phyloP scores from a whole-genome alignment of 805 yeast genomes.

The Myxozyma sirexii region DNA sequence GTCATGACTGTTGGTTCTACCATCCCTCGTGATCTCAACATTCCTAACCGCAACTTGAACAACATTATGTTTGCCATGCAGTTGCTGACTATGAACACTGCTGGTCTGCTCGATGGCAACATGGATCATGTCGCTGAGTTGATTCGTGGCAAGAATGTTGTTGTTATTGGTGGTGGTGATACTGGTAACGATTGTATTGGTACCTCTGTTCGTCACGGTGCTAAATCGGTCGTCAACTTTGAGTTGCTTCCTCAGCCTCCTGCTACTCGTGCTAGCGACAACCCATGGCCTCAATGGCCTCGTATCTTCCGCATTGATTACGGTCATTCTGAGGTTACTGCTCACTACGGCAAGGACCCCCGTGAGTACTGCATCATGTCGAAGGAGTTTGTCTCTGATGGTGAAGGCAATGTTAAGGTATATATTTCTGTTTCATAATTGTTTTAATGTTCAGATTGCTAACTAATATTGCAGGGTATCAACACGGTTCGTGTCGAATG shows the following conservation, averaged over 20 bases:
- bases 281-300: constrained; percentile 99
- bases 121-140: constrained; percentile 76
- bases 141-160: constrained; percentile 74
- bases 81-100: constrained; percentile 81
- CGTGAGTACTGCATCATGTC: constrained; percentile 95
- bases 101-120: constrained; percentile 74
- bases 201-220: constrained; percentile 96
- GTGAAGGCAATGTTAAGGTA: constrained; percentile 81
- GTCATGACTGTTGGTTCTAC: constrained; percentile 93
- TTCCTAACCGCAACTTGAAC: constrained; percentile 88
- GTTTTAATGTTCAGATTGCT: neutral
- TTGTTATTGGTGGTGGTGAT: constrained; percentile 99
- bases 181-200: constrained; percentile 99
- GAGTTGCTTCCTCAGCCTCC: constrained; percentile 95
- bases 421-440: neutral
- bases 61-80: constrained; percentile 96
- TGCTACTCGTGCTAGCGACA: constrained; percentile 79
- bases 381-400: constrained; percentile 94
- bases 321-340: constrained; percentile 93
- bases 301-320: constrained; percentile 96
- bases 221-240: constrained; percentile 88
- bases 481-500: constrained; percentile 97
- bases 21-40: constrained; percentile 90
- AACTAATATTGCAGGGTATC: constrained; percentile 56
- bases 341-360: constrained; percentile 95